Percentiles rank a stretch among this genome's conserved stretches.
Conservation (phyloP, 2,329 filamentous ascomycete species). For the Aspergillus sp. region DNA sequence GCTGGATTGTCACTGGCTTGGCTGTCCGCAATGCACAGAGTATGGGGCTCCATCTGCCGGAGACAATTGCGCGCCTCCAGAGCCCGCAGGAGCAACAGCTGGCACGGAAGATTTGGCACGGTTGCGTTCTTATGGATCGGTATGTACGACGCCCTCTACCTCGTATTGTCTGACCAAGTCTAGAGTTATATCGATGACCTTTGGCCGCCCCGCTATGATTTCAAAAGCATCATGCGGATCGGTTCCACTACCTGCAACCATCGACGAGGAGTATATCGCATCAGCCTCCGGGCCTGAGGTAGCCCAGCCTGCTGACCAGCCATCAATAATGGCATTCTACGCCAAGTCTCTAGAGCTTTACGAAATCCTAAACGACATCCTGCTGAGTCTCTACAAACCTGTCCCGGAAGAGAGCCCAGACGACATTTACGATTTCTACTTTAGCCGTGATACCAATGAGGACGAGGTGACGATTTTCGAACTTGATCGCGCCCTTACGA, state of each 20-base stretch:
- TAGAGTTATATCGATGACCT: conserved; percentile 40
- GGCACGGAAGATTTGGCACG: conserved; percentile 36
- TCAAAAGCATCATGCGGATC: conserved; percentile 26
- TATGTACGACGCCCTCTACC: conserved; percentile 5
- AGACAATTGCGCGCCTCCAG: conserved; percentile 32
- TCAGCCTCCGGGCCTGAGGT: conserved; percentile 13
- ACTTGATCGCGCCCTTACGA: conserved; percentile 31
- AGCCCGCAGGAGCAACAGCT: conserved; percentile 30
- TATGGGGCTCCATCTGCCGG: conserved; percentile 46
- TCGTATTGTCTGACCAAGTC: not conserved
- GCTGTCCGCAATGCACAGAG: conserved; percentile 51
- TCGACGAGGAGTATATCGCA: conserved; percentile 35
- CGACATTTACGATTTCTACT: conserved; percentile 30
- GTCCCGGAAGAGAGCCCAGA: conserved; percentile 24
- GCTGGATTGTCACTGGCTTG: conserved; percentile 51
- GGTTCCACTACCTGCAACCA: conserved; percentile 28
- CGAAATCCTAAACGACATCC: conserved; percentile 36
- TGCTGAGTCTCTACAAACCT: conserved; percentile 31
- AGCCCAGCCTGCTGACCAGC: conserved; percentile 21
- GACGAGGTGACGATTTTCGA: conserved; percentile 33
- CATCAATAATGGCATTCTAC: conserved; percentile 34
- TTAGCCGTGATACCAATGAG: conserved; percentile 22
- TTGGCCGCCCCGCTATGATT: conserved; percentile 39
- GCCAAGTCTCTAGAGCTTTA: conserved; percentile 34
- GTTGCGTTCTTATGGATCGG: conserved; percentile 39